Conservation (phyloP, 2,329 filamentous ascomycete genomes). For the Ophiostoma perfectum region DNA sequence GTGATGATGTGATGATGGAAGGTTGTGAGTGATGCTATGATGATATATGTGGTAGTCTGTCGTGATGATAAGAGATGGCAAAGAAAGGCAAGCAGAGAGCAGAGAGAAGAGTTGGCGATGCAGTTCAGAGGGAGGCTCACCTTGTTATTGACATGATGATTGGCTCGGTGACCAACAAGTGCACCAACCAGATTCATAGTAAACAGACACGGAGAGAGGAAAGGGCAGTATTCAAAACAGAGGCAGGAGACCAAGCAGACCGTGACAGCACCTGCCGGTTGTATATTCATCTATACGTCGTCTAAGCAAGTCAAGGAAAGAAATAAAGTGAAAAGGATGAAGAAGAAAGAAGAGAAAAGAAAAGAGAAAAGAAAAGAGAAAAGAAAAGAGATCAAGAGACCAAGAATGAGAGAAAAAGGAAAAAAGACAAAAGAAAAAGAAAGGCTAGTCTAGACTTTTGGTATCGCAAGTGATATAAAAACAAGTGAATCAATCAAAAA, state of each 20-base stretch:
- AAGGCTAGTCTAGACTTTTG: conserved; percentile 14
- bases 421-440: background rate
- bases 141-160: background rate
- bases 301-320: too few species aligned
- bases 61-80: too few species aligned
- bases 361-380: background rate
- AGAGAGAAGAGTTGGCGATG: background rate
- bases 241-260: background rate
- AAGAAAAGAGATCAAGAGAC: background rate
- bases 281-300: too few species aligned
- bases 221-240: background rate
- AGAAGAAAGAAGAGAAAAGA: background rate
- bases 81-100: background rate
- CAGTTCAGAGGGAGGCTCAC: background rate
- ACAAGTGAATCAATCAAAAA: background rate
- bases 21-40: too few species aligned
- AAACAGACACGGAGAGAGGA: background rate
- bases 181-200: background rate
- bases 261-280: too few species aligned
- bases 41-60: too few species aligned
- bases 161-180: background rate
- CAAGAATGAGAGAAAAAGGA: background rate
- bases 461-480: conserved; percentile 9
- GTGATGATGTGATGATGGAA: background rate
- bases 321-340: too few species aligned